Evolutionary conservation across 805 yeast species (phyloP).

Genomic region (Yarrowia deformans): DNA sequence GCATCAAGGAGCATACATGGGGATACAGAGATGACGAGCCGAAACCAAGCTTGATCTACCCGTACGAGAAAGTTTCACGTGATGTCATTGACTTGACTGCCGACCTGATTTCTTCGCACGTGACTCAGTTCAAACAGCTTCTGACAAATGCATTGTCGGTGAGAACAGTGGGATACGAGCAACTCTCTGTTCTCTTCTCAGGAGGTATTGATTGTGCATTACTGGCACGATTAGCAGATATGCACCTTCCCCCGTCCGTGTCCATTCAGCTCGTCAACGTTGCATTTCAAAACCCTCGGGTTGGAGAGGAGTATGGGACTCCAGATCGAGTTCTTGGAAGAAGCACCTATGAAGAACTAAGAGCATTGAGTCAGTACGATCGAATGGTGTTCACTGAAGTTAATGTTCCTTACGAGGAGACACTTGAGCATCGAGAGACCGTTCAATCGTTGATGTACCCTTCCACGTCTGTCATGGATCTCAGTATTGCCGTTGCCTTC

Average conservation of each 20-base stretch:
- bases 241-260: constrained; percentile 43
- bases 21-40: constrained; percentile 46
- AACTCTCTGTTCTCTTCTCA: constrained; percentile 75
- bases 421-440: constrained; percentile 57
- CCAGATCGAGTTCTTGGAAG: constrained; percentile 85
- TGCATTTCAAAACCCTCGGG: constrained; percentile 89
- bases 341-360: constrained; percentile 64
- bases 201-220: constrained; percentile 96
- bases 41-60: background rate
- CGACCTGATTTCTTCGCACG: background rate
- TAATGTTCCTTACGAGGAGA: constrained; percentile 74
- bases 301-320: constrained; percentile 62
- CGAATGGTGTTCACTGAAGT: constrained; percentile 64
- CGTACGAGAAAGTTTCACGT: background rate
- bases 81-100: constrained; percentile 1
- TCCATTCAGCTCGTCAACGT: constrained; percentile 86
- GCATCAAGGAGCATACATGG: constrained; percentile 60
- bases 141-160: background rate
- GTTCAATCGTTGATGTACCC: constrained; percentile 82
- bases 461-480: constrained; percentile 89
- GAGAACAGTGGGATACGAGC: constrained; percentile 32
- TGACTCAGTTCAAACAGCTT: background rate
- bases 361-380: constrained; percentile 49
- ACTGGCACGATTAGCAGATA: constrained; percentile 59
- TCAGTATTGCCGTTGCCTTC: constrained; percentile 94